These are phyloP conservation scores for Penicillium sp. DNA, from an alignment of 2,329 filamentous ascomycete genomes.

Conservation along the genomic window DNA sequence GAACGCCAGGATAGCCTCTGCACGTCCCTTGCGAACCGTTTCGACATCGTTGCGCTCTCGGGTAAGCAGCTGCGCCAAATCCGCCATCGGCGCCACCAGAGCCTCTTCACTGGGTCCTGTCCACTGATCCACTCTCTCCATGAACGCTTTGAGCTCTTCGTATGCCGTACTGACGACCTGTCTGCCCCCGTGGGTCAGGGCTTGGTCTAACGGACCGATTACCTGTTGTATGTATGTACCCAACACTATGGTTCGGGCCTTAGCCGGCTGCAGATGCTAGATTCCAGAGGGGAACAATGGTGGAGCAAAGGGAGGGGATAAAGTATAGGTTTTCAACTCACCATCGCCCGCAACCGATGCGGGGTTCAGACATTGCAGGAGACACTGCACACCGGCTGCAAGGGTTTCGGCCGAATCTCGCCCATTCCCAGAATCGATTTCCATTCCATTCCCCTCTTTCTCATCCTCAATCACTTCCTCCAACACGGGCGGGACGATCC, in stretches of 20 bases:
- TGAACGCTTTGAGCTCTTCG: slow-evolving; percentile 32
- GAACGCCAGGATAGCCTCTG: slow-evolving; percentile 33
- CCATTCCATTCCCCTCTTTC: slow-evolving; percentile 59
- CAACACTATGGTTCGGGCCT: slow-evolving; percentile 27
- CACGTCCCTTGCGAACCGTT: slow-evolving; percentile 35
- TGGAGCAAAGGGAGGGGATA: neutral
- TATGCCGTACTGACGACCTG: slow-evolving; percentile 34
- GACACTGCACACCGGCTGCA: slow-evolving; percentile 36
- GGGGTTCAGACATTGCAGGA: slow-evolving; percentile 37
- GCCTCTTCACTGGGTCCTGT: slow-evolving; percentile 21
- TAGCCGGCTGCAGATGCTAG: slow-evolving; percentile 24
- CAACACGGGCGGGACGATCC: slow-evolving; percentile 59
- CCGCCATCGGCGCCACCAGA: slow-evolving; percentile 25
- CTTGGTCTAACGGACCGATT: slow-evolving; percentile 27
- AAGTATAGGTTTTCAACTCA: slow-evolving; percentile 15
- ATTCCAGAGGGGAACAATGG: neutral
- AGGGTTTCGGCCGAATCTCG: slow-evolving; percentile 35
- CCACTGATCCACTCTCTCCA: slow-evolving; percentile 28
- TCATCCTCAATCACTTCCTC: slow-evolving; percentile 50
- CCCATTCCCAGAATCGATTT: slow-evolving; percentile 53
- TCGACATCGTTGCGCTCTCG: slow-evolving; percentile 36
- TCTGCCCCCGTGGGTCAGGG: slow-evolving; percentile 31
- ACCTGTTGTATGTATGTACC: slow-evolving; percentile 28
- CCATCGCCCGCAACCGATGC: slow-evolving; percentile 22
- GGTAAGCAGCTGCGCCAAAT: slow-evolving; percentile 30